phyloP scores from a whole-genome alignment of 495 filamentous ascomycete species.

The Penicillium angulare region DNA sequence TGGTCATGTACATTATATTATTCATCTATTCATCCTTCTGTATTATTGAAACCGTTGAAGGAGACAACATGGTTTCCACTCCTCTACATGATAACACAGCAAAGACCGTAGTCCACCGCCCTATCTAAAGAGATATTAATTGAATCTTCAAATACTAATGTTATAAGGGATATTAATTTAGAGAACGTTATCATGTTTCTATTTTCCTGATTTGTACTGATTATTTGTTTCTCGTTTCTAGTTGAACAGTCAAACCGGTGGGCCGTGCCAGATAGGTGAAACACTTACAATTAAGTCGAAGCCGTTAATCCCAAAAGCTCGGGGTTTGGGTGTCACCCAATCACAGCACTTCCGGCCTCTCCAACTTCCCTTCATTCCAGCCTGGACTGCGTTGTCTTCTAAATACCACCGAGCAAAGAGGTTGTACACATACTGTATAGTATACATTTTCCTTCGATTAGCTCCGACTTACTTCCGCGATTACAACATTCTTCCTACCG shows the following conservation, averaged over 20 bases:
- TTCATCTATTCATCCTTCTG: constrained; percentile 15
- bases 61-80: neutral
- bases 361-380: constrained; percentile 19
- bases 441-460: neutral
- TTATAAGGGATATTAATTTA: no score
- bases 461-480: neutral
- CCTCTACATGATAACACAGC: no score
- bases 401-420: no score
- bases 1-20: constrained; percentile 38
- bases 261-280: constrained; percentile 6
- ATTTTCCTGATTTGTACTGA: no score
- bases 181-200: no score
- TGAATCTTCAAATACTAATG: no score
- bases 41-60: constrained; percentile 16
- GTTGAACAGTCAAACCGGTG: constrained; percentile 1
- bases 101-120: neutral
- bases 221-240: neutral
- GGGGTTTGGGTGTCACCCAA: constrained; percentile 18
- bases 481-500: neutral
- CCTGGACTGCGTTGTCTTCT: neutral
- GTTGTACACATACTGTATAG: no score
- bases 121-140: no score
- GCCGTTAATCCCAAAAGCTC: constrained; percentile 20
- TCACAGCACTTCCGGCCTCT: constrained; percentile 24
- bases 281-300: constrained; percentile 10